Conservation (phyloP, 371 early-diverging fungal species). For the Zychaea mexicana region DNA sequence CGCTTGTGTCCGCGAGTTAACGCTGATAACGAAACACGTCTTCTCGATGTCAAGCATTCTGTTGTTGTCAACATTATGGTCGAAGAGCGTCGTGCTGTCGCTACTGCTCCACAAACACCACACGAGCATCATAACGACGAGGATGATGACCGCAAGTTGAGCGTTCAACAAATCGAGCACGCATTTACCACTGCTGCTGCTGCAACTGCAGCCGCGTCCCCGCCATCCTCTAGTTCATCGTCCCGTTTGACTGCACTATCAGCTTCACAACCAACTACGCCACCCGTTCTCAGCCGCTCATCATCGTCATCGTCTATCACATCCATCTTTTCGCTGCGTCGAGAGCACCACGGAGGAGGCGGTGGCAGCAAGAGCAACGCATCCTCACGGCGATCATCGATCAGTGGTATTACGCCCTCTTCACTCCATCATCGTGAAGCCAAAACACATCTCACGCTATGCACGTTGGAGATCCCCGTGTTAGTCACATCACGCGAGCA, state of each 20-base stretch:
- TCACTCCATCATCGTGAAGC: not conserved
- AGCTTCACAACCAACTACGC: slow-evolving; percentile 19
- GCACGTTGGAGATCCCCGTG: slow-evolving; percentile 44
- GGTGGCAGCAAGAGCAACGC: not conserved
- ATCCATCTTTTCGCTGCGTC: slow-evolving; percentile 26
- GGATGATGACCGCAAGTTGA: slow-evolving; percentile 4
- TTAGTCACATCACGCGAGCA: slow-evolving; percentile 48
- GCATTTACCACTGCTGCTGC: not conserved
- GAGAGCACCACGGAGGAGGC: not conserved
- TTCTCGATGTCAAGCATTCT: slow-evolving; percentile 26
- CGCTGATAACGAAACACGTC: slow-evolving; percentile 26
- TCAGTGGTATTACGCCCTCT: slow-evolving; percentile 14
- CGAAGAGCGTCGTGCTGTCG: slow-evolving; percentile 12
- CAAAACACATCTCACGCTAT: slow-evolving; percentile 18
- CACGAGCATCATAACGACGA: slow-evolving; percentile 5
- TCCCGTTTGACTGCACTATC: no score
- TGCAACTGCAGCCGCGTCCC: not conserved
- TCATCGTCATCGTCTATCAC: slow-evolving; percentile 44
- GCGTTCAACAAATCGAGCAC: slow-evolving; percentile 8
- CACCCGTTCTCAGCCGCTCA: slow-evolving; percentile 37
- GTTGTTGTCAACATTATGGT: slow-evolving; percentile 30
- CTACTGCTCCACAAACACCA: not conserved
- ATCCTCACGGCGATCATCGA: slow-evolving; percentile 18
- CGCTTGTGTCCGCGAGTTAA: slow-evolving; percentile 37
- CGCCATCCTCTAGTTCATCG: no score